These are phyloP conservation scores for Phytophthora gonapodyides DNA, from an alignment of 352 stramenopile species.

Conservation along the genomic window DNA sequence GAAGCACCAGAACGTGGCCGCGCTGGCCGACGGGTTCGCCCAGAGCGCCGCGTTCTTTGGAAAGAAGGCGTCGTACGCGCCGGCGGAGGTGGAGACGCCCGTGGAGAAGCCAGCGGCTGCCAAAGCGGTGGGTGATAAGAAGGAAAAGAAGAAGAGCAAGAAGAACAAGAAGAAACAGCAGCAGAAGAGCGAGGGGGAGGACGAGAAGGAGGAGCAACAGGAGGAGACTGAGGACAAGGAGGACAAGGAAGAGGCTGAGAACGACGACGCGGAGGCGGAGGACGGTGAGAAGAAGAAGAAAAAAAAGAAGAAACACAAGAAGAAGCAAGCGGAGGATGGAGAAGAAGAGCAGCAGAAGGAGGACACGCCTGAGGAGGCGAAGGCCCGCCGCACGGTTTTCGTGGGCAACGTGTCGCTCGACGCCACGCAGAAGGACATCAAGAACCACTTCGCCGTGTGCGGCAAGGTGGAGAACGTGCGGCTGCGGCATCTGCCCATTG, in stretches of 20 bases:
- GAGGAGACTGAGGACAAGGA: slow-evolving; percentile 21
- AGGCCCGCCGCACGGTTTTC: slow-evolving; percentile 87
- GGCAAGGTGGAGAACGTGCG: slow-evolving; percentile 88
- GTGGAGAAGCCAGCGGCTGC: slow-evolving; percentile 19
- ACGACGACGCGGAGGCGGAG: slow-evolving; percentile 5
- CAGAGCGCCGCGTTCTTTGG: slow-evolving; percentile 64
- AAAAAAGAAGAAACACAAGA: slow-evolving; percentile 27
- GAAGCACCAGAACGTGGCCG: slow-evolving; percentile 25
- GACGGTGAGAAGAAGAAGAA: slow-evolving; percentile 35
- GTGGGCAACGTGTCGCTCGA: slow-evolving; percentile 93
- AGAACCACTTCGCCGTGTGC: slow-evolving; percentile 81
- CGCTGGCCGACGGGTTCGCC: slow-evolving; percentile 60
- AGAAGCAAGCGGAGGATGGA: slow-evolving; percentile 11
- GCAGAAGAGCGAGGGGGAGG: slow-evolving; percentile 4
- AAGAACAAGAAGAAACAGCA: slow-evolving; percentile 19
- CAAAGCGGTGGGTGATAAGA: slow-evolving; percentile 4
- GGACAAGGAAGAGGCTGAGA: slow-evolving; percentile 4
- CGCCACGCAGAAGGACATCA: slow-evolving; percentile 78
- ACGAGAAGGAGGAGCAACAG: slow-evolving; percentile 15
- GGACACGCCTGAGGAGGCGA: slow-evolving; percentile 48
- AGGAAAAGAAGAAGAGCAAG: slow-evolving; percentile 7
- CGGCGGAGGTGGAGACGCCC: slow-evolving; percentile 11
- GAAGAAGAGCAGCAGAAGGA: slow-evolving; percentile 27
- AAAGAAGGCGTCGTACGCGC: slow-evolving; percentile 66
- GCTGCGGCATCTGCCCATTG: slow-evolving; percentile 86